Base-by-base conservation (phyloP, 306 rosid genomes). In the Vigna mungo region DNA sequence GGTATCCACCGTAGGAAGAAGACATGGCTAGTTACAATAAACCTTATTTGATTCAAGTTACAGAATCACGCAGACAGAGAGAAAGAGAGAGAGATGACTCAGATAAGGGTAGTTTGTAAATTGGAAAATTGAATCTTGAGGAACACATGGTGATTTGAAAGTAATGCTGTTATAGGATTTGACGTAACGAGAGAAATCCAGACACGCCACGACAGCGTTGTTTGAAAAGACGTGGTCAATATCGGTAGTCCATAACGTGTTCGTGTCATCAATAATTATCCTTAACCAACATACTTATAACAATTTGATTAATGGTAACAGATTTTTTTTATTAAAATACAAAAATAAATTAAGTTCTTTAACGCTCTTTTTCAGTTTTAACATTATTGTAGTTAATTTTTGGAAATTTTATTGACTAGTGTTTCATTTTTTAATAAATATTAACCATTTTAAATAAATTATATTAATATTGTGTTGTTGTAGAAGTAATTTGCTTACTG, bases 1-100 rank as follows among this genome's bases (percentile, higher is more conserved):
- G 44, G 75, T 87, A 61, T 78, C 83, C 71, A 12, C 75, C 83
- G 67, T 73, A 84, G 11, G 86, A 86, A 71, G 90, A 86, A 71
- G 90, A 85, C 97, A 93, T 93, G 13, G 84, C 15, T 23, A 7
- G n/a, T 17, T 53, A 0, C 3, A 54, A 21, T 20, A 4, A 56
- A 56, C 3, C 63, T 23, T 56, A 2, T 2, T 44, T 1, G 61
- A 52, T 52, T 17, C 23, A 17, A 18, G 20, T 52, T 18, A 4
- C 65, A 60, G 20, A 4, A 27, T 0, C 41, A 27, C 20, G 70
- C 0, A 4, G 27, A 62, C 9, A 17, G 48, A 39, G 46, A 41
- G 13, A 9, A 4, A 63, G 9, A 17, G 69, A 63, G 4, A 36
- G 16, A 37, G 69, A 61, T 41, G 46, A 9, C 6, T 9, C 1